phyloP scores from a whole-genome alignment of 805 yeast genomes.

The Groenewaldozyma salmanticensis region DNA sequence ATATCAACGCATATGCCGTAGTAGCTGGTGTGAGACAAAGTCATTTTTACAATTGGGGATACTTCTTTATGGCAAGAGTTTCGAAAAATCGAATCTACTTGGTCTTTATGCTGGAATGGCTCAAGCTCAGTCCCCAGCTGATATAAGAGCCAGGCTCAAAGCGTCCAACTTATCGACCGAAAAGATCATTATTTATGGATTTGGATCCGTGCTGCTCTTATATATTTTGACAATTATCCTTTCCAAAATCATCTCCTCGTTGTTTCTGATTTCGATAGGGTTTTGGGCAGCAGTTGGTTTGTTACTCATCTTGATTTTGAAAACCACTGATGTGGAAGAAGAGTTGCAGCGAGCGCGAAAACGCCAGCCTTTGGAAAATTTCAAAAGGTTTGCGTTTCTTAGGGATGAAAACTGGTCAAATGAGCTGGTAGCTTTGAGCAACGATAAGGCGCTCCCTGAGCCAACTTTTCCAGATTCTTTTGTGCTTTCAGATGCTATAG shows the following conservation, averaged over 20 bases:
- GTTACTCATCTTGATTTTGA: conserved; percentile 4
- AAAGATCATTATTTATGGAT: too few species aligned
- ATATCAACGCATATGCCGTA: too few species aligned
- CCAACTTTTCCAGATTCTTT: conserved; percentile 35
- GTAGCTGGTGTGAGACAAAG: too few species aligned
- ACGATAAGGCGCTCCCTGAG: conserved; percentile 8
- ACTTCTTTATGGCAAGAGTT: too few species aligned
- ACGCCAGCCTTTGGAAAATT: conserved; percentile 2
- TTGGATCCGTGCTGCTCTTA: too few species aligned
- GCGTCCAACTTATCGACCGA: too few species aligned
- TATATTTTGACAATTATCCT: conserved; percentile 8
- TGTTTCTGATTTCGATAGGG: conserved; percentile 12
- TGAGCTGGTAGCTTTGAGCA: conserved; percentile 8
- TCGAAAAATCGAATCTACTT: too few species aligned
- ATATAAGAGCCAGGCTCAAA: too few species aligned
- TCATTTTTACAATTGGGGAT: too few species aligned
- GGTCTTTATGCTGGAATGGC: too few species aligned
- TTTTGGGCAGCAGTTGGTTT: conserved; percentile 7
- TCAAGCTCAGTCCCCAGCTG: too few species aligned
- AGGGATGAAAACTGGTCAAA: conserved; percentile 7
- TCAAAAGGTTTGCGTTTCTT: conserved; percentile 6
- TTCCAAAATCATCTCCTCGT: conserved; percentile 7
- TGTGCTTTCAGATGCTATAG: conserved; percentile 43
- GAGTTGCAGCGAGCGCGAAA: neutral
- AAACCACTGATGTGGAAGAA: conserved; percentile 4